A percentile compares a stretch with the other conserved stretches of the same genome.
phyloP scores from a whole-genome alignment of 2,329 filamentous ascomycete species.

The Blastomyces emzantsi region DNA sequence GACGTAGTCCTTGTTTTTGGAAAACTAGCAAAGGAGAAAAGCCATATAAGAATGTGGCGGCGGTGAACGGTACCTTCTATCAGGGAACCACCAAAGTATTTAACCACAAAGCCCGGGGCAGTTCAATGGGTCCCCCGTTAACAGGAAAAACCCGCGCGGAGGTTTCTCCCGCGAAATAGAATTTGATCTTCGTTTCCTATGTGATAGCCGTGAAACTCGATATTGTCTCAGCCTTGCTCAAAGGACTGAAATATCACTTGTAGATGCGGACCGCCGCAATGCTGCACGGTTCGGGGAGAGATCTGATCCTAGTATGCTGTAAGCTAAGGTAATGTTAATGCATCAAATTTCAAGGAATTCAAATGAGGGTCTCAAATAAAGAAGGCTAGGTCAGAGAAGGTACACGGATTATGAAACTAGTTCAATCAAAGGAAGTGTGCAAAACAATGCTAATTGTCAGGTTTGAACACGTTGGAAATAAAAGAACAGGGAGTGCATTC shows the following conservation, averaged over 20 bases:
- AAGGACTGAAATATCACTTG: background rate
- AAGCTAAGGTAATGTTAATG: background rate
- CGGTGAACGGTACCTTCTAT: background rate
- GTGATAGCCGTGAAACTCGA: constrained; percentile 2
- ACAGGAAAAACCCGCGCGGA: background rate
- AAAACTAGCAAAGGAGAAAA: background rate
- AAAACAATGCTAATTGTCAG: background rate
- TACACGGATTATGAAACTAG: background rate
- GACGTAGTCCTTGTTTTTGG: background rate
- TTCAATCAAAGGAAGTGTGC: background rate
- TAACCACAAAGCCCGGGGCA: background rate
- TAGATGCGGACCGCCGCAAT: background rate
- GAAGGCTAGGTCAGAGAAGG: background rate
- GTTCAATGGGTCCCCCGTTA: background rate
- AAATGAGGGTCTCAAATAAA: constrained; percentile 2
- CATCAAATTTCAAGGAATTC: background rate
- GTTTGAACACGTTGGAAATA: background rate
- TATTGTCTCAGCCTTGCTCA: background rate
- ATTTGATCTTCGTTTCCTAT: constrained; percentile 1
- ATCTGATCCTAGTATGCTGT: background rate
- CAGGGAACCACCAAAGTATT: background rate
- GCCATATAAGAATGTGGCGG: background rate
- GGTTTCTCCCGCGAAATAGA: background rate
- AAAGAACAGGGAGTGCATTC: background rate
- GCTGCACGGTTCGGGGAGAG: background rate